Evolutionary conservation across 2,329 filamentous ascomycete species (phyloP), one percentile per base, ranked within the genome.

Genomic region (Dactylella cylindrospora): DNA sequence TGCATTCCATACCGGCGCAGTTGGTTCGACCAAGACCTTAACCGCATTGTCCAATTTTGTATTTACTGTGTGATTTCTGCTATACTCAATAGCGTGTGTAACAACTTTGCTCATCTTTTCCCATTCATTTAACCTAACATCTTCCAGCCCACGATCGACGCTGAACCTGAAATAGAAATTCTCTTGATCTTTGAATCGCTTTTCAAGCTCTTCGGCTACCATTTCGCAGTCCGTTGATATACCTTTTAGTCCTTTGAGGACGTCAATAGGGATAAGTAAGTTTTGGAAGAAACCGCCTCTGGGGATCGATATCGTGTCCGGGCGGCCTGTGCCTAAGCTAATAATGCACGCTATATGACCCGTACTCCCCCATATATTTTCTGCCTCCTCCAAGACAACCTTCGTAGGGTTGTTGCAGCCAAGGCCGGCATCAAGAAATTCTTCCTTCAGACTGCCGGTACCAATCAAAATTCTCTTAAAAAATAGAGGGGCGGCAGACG

Each of bases 151-250:
- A 2, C 70, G 69, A 5, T 71, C 65, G 4, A 75, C 73, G 38
- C 74, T 75, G 59, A 75, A 74, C 0, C 73, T 72, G 49, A 71
- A 74, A 33, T 71, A 73, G 3, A 44, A 25, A 1, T 54, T 22
- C 7, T 49, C 10, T 3, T 19, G 36, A 20, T 62, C 15, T 9
- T 13, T n/a, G 12, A 57, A 55, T 15, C 66, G 41, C 17, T 61
- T 39, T 9, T 29, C 29, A 29, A 69, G 65, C 29, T 44, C 47
- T 17, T 61, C 35, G 15, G 65, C 67, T 3, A 55, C 60, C 12
- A 51, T 53, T 35, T 68, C 61, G 2, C 61, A 67, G 36, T 70
- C 68, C 2, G 65, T 67, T 7, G 66, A 43, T 10, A 68, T 66
- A 1, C 22, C 33, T 19, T 51, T 51, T 3, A 66, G 22, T 2